Percentiles rank a stretch among this genome's conserved stretches.
These are phyloP conservation scores for Agaricus subrufescens DNA, from an alignment of 768 basidiomycete genomes.

Conservation along the genomic window DNA sequence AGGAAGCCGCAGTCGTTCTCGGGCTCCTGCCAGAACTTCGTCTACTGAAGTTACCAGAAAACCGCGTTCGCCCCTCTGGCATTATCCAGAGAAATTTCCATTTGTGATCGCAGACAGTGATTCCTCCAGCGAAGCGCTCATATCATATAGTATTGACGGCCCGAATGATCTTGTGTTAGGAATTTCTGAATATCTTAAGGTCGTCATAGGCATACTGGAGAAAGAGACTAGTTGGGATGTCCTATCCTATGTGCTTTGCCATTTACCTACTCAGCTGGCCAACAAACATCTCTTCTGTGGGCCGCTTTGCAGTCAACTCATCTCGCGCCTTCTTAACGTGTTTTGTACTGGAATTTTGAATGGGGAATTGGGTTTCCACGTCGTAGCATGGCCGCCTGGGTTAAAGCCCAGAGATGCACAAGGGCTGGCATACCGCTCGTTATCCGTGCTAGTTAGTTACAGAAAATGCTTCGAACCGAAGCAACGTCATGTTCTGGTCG, in stretches of 20 bases:
- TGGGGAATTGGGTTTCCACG: conserved; percentile 48
- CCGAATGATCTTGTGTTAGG: conserved; percentile 53
- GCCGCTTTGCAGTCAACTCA: conserved; percentile 61
- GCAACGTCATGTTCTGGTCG: conserved; percentile 65
- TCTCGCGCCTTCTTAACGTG: conserved; percentile 57
- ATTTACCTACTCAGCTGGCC: conserved; percentile 84
- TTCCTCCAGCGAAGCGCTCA: conserved; percentile 61
- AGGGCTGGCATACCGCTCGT: conserved; percentile 79
- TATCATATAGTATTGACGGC: conserved; percentile 56
- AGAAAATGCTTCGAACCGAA: conserved; percentile 68
- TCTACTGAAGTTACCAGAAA: conserved; percentile 27
- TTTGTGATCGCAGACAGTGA: conserved; percentile 53
- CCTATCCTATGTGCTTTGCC: conserved; percentile 85
- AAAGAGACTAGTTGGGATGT: conserved; percentile 88
- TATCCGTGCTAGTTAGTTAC: conserved; percentile 88
- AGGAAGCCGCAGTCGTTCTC: conserved; percentile 59
- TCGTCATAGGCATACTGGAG: conserved; percentile 61
- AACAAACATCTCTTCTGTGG: conserved; percentile 99
- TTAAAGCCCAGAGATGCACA: conserved; percentile 80
- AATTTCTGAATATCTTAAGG: conserved; percentile 67
- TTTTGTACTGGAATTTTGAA: conserved; percentile 65
- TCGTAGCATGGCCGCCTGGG: conserved; percentile 55
- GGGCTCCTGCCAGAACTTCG: conserved; percentile 31
- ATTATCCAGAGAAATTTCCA: conserved; percentile 58
- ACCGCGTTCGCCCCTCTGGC: conserved; percentile 55